A percentile compares a stretch with the other conserved stretches of the same genome.
Conservation (phyloP, 164 flowering plant species). For the Cinnamomum chago region DNA sequence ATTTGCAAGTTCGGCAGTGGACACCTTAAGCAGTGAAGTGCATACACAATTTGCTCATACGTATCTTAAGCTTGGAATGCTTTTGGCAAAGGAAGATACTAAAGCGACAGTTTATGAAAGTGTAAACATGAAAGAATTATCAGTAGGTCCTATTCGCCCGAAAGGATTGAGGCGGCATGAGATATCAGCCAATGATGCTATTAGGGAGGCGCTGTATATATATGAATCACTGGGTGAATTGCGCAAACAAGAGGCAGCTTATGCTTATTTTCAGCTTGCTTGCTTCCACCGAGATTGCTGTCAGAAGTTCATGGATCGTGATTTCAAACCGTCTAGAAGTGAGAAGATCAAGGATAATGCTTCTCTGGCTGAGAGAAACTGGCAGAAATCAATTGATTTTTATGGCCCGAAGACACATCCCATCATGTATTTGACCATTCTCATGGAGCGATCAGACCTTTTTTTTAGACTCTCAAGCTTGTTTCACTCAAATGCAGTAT, state of each 20-base stretch:
- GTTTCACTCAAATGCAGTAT: slow-evolving; percentile 55
- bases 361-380: slow-evolving; percentile 87
- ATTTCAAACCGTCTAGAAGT: slow-evolving; percentile 31
- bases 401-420: slow-evolving; percentile 78
- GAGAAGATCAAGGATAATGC: slow-evolving; percentile 77
- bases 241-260: slow-evolving; percentile 91
- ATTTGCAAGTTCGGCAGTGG: slow-evolving; percentile 30
- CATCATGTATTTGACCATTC: slow-evolving; percentile 67
- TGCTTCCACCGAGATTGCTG: slow-evolving; percentile 82
- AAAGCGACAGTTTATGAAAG: slow-evolving; percentile 51
- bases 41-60: slow-evolving; percentile 85
- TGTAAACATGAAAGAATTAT: slow-evolving; percentile 33
- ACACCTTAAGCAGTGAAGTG: slow-evolving; percentile 61
- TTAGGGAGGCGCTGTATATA: slow-evolving; percentile 74
- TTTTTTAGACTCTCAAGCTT: slow-evolving; percentile 43
- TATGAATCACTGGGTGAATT: slow-evolving; percentile 85
- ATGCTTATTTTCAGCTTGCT: slow-evolving; percentile 88
- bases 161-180: slow-evolving; percentile 52
- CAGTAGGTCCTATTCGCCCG: slow-evolving; percentile 14
- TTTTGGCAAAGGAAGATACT: slow-evolving; percentile 69
- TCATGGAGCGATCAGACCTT: slow-evolving; percentile 68
- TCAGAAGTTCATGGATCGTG: slow-evolving; percentile 54
- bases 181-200: slow-evolving; percentile 89
- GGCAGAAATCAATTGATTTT: slow-evolving; percentile 81
- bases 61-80: slow-evolving; percentile 90